Evolutionary conservation across 73 alveolate genomes (phyloP).

Genomic region (Paramecium pentaurelia): DNA sequence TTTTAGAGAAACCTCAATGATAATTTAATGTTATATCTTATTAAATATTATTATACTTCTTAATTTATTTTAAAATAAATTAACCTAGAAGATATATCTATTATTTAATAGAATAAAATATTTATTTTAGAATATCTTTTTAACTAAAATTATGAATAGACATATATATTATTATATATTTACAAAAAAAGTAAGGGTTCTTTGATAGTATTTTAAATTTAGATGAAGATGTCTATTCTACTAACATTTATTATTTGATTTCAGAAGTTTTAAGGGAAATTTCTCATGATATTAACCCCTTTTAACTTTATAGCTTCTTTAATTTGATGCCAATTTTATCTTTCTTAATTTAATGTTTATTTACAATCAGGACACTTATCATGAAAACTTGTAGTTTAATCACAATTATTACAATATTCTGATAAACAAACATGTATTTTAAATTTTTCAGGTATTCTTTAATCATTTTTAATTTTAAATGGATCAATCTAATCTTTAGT

Average conservation of each 20-base stretch:
- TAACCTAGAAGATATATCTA: background rate
- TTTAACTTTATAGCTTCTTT: background rate
- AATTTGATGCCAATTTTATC: background rate
- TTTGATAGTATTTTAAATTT: background rate
- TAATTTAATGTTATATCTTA: background rate
- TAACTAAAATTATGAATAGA: background rate
- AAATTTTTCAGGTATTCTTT: background rate
- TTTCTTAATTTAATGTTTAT: background rate
- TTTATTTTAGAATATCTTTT: background rate
- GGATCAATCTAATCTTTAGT: background rate
- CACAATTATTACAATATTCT: slow-evolving; percentile 11
- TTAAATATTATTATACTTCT: background rate
- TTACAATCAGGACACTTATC: background rate
- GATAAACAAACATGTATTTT: background rate
- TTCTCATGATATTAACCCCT: background rate
- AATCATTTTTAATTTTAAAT: background rate
- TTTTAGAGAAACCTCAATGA: background rate
- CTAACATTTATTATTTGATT: background rate
- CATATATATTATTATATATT: background rate
- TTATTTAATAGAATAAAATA: background rate
- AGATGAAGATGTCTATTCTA: background rate
- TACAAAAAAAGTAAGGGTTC: background rate
- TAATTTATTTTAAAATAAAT: background rate
- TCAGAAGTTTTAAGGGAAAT: background rate
- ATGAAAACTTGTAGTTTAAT: background rate